These are phyloP conservation scores for Aeschynomene evenia DNA, from an alignment of 306 rosid species.

Conservation along the genomic window DNA sequence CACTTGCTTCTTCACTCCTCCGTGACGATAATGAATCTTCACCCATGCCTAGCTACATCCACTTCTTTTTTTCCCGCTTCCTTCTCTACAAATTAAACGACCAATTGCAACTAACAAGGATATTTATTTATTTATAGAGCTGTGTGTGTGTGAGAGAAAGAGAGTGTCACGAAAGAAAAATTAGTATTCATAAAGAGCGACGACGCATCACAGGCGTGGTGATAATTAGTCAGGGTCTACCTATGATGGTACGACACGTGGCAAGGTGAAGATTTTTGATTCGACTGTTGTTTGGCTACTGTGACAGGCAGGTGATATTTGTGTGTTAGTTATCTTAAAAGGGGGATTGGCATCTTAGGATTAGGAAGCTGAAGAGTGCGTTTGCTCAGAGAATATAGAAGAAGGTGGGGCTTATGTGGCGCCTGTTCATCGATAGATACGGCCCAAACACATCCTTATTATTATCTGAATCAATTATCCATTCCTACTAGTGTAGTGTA, in stretches of 20 bases:
- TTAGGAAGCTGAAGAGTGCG: not conserved
- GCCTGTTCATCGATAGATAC: conserved; percentile 16
- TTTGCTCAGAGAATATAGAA: not conserved
- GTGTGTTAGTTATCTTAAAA: not conserved
- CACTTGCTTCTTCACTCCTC: not conserved
- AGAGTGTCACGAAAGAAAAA: not conserved
- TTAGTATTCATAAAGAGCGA: too few relatives aligned
- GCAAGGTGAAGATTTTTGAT: not conserved
- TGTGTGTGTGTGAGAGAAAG: too few relatives aligned
- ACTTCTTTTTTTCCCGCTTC: not conserved
- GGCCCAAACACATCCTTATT: conserved; percentile 18
- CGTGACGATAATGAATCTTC: not conserved
- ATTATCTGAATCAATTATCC: too few relatives aligned
- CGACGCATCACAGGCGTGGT: too few relatives aligned
- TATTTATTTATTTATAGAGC: too few relatives aligned
- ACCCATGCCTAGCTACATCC: not conserved
- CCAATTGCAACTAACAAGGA: too few relatives aligned
- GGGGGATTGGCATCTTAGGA: not conserved
- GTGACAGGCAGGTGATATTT: not conserved
- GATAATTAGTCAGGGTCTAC: too few relatives aligned
- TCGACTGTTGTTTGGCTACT: not conserved
- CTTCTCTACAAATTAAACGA: not conserved
- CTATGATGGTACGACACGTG: not conserved
- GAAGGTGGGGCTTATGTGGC: conserved; percentile 32
- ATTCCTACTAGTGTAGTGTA: not conserved